phyloP scores from a whole-genome alignment of 176 grass and related monocot species.

The Chrysopogon serrulatus region DNA sequence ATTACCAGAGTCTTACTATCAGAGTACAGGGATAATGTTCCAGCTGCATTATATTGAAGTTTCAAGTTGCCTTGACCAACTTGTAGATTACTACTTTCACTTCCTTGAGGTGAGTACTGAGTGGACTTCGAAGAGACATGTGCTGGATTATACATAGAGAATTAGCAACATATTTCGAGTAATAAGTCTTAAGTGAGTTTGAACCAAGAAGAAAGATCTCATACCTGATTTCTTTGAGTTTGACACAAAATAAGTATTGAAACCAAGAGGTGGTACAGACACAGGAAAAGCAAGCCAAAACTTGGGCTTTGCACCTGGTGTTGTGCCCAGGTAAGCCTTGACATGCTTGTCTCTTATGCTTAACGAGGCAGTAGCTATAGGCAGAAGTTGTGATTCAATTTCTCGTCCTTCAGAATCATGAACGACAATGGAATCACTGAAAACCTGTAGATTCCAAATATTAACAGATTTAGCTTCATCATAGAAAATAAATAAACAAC shows the following conservation, averaged over 20 bases:
- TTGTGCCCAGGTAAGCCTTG: conserved; percentile 67
- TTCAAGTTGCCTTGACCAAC: conserved; percentile 75
- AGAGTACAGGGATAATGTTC: conserved; percentile 48
- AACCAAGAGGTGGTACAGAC: conserved; percentile 78
- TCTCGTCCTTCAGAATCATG: conserved; percentile 85
- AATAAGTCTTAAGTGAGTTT: neutral
- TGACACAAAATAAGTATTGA: conserved; percentile 83
- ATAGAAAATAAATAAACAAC: neutral
- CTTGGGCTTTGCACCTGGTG: conserved; percentile 50
- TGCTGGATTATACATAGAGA: conserved; percentile 40
- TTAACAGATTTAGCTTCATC: conserved; percentile 7
- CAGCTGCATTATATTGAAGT: conserved; percentile 58
- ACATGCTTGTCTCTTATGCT: conserved; percentile 58
- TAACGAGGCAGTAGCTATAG: conserved; percentile 49
- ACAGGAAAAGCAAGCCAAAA: conserved; percentile 93
- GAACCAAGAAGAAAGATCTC: conserved; percentile 20
- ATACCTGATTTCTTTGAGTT: conserved; percentile 64
- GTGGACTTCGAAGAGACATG: conserved; percentile 44
- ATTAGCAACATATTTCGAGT: conserved; percentile 11
- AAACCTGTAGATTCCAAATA: conserved; percentile 62
- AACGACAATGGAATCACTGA: conserved; percentile 61
- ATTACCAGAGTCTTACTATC: conserved; percentile 68
- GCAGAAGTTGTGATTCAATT: conserved; percentile 89
- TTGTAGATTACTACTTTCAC: conserved; percentile 42
- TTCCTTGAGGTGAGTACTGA: conserved; percentile 52